Conservation (phyloP, 1,139 yeast species). For the Debaryomyces singareniensis region DNA sequence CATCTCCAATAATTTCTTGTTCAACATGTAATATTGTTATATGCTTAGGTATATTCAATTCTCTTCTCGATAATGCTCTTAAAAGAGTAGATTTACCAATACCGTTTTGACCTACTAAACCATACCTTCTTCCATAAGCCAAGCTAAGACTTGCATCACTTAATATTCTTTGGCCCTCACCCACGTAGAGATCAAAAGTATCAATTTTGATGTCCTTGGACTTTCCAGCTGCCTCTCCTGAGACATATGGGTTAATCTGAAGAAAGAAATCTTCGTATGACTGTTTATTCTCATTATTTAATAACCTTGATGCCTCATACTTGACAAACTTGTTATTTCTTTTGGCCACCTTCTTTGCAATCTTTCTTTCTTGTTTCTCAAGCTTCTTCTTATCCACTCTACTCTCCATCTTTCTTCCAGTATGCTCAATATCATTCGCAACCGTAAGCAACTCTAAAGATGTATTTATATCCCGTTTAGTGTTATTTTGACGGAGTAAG, state of each 20-base stretch:
- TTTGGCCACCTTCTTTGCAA: conserved; percentile 94
- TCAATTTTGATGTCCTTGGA: conserved; percentile 93
- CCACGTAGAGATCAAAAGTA: conserved; percentile 87
- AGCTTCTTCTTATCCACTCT: conserved; percentile 94
- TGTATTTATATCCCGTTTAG: conserved; percentile 66
- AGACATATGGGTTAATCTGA: conserved; percentile 90
- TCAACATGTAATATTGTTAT: conserved; percentile 94
- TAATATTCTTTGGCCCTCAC: conserved; percentile 89
- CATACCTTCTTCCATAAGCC: conserved; percentile 91
- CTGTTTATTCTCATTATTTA: conserved; percentile 55
- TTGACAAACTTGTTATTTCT: conserved; percentile 81
- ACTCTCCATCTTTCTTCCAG: conserved; percentile 88
- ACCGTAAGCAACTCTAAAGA: conserved; percentile 71
- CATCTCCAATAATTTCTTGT: conserved; percentile 95
- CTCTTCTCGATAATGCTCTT: conserved; percentile 89
- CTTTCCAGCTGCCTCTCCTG: conserved; percentile 87
- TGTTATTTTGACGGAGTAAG: conserved; percentile 49
- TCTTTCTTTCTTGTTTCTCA: conserved; percentile 94
- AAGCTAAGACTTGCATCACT: conserved; percentile 83
- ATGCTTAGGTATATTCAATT: conserved; percentile 87
- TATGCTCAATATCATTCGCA: conserved; percentile 77
- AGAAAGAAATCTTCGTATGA: conserved; percentile 93
- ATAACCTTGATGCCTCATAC: conserved; percentile 88
- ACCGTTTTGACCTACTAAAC: conserved; percentile 98
- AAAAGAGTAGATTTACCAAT: conserved; percentile 95